Conservation (phyloP, 345 rosid genomes). For the Gossypium anomalum region DNA sequence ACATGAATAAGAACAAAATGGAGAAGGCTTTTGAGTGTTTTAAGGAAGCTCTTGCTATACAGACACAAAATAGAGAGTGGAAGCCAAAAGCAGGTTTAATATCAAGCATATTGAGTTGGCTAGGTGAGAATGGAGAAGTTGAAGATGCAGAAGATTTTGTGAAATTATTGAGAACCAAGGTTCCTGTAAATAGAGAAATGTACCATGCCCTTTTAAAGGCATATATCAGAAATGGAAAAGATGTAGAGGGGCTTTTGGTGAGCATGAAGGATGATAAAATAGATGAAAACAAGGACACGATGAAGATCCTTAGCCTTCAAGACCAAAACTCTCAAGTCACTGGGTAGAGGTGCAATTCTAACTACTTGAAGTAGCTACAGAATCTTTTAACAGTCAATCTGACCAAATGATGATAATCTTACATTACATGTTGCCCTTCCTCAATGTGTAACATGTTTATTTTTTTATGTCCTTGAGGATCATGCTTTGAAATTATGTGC, state of each 20-base stretch:
- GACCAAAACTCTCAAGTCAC: background rate
- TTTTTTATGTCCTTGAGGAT: background rate
- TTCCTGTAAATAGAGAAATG: conserved; percentile 23
- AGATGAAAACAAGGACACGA: conserved; percentile 24
- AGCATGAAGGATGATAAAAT: conserved; percentile 25
- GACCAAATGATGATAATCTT: background rate
- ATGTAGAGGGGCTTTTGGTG: conserved; percentile 22
- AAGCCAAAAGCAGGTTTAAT: conserved; percentile 31
- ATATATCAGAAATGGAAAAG: conserved; percentile 26
- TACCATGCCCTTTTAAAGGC: conserved; percentile 29
- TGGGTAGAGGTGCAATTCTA: background rate
- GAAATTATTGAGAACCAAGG: conserved; percentile 19
- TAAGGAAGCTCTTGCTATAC: conserved; percentile 37
- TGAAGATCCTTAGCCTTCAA: conserved; percentile 21
- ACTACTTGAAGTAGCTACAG: background rate
- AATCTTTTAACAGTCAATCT: background rate
- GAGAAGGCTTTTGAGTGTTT: conserved; percentile 41
- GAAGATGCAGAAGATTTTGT: conserved; percentile 33
- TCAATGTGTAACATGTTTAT: background rate
- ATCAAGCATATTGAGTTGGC: conserved; percentile 40
- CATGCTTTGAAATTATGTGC: background rate
- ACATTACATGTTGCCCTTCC: background rate
- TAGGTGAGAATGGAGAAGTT: conserved; percentile 29
- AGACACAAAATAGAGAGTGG: conserved; percentile 30
- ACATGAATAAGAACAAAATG: conserved; percentile 36